phyloP scores from a whole-genome alignment of 192 early-diverging fungal genomes.

The Mortierella antarctica region DNA sequence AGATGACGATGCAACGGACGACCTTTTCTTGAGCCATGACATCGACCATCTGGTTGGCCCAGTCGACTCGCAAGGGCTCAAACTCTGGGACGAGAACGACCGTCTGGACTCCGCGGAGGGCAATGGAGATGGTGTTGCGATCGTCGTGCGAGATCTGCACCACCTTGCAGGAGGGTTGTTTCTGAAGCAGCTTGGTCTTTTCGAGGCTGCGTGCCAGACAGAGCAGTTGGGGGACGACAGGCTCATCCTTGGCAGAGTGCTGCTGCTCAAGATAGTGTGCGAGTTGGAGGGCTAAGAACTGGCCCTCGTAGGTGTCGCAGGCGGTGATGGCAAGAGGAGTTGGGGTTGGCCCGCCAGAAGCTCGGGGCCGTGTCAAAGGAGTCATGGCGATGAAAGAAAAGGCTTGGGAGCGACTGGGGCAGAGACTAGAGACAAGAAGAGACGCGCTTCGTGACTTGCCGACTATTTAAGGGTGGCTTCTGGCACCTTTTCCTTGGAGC shows the following conservation, averaged over 20 bases:
- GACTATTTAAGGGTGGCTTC: background rate
- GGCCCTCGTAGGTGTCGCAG: slow-evolving; percentile 38
- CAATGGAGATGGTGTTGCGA: slow-evolving; percentile 4
- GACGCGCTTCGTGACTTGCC: no score
- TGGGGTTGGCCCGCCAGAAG: background rate
- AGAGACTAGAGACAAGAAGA: no score
- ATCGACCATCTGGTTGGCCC: slow-evolving; percentile 17
- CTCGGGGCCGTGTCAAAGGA: background rate
- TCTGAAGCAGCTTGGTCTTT: slow-evolving; percentile 11
- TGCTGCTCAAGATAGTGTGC: slow-evolving; percentile 13
- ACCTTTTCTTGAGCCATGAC: slow-evolving; percentile 28
- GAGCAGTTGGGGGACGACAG: slow-evolving; percentile 1
- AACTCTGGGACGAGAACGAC: slow-evolving; percentile 39
- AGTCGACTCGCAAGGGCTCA: slow-evolving; percentile 19
- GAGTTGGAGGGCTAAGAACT: slow-evolving; percentile 17
- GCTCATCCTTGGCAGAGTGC: background rate
- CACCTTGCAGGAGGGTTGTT: slow-evolving; percentile 4
- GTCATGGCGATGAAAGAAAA: background rate
- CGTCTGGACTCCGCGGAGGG: slow-evolving; percentile 27
- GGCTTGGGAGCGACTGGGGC: no score
- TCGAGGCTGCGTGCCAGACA: slow-evolving; percentile 19
- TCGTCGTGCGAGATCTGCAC: slow-evolving; percentile 28
- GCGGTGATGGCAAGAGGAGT: slow-evolving; percentile 27
- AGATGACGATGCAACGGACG: slow-evolving; percentile 34
- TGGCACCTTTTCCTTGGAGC: background rate